Percentiles rank a stretch among this genome's conserved stretches.
Conservation (phyloP, 768 basidiomycete genomes). For the Leccinum barrowsii region DNA sequence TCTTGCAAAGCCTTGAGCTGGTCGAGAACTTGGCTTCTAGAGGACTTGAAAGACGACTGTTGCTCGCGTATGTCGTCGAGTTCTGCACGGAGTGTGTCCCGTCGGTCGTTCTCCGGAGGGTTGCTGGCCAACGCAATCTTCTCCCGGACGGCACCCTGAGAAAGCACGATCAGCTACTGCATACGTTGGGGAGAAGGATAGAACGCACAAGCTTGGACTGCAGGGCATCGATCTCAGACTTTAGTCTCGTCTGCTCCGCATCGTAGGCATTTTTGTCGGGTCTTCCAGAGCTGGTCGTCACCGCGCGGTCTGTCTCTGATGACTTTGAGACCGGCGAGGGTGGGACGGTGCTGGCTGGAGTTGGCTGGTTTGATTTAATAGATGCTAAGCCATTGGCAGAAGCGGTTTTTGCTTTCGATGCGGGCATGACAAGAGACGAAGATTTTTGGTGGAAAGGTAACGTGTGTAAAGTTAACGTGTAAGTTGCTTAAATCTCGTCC, state of each 20-base stretch:
- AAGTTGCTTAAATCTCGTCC: neutral
- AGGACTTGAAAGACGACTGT: conserved; percentile 74
- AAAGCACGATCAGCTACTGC: conserved; percentile 2
- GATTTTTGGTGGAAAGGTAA: conserved; percentile 10
- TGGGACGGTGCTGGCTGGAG: conserved; percentile 27
- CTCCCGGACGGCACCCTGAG: conserved; percentile 65
- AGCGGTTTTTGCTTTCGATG: conserved; percentile 54
- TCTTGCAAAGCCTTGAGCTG: conserved; percentile 81
- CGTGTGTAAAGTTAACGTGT: conserved; percentile 10
- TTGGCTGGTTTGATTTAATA: conserved; percentile 13
- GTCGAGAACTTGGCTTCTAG: conserved; percentile 67
- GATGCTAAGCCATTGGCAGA: conserved; percentile 47
- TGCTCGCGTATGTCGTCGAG: conserved; percentile 73
- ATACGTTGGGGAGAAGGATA: neutral
- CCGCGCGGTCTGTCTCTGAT: conserved; percentile 16
- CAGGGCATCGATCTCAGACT: conserved; percentile 77
- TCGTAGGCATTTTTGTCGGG: conserved; percentile 89
- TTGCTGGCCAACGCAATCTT: conserved; percentile 68
- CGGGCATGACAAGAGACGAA: conserved; percentile 30
- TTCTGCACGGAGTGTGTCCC: conserved; percentile 71
- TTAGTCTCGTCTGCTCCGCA: conserved; percentile 78
- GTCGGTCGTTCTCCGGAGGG: conserved; percentile 64
- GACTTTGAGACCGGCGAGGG: conserved; percentile 25
- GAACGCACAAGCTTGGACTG: conserved; percentile 78
- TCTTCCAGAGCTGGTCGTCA: conserved; percentile 42